These are phyloP conservation scores for Omphalotus guepiniiformis DNA, from an alignment of 768 basidiomycete species.

Conservation along the genomic window DNA sequence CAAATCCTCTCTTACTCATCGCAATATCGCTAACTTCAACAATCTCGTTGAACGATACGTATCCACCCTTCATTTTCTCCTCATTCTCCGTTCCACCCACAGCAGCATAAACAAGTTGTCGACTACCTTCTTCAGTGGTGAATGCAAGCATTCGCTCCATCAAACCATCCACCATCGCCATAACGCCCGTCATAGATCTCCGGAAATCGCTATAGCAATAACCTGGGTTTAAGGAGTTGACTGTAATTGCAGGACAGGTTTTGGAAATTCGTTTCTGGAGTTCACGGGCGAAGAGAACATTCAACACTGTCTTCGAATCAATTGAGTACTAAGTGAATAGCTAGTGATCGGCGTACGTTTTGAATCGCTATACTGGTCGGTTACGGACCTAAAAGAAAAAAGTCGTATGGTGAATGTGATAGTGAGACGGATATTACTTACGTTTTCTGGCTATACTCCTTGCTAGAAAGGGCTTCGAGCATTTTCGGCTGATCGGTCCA, in stretches of 20 bases:
- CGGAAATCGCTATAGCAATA: constrained; percentile 35
- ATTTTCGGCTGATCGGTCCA: constrained; percentile 25
- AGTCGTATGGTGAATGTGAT: not conserved
- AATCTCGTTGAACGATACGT: constrained; percentile 18
- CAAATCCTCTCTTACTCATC: constrained; percentile 26
- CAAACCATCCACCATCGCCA: constrained; percentile 14
- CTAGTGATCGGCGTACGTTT: constrained; percentile 30
- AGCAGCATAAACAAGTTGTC: constrained; percentile 31
- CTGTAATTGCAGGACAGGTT: constrained; percentile 24
- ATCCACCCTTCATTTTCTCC: constrained; percentile 28
- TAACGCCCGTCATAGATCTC: constrained; percentile 18
- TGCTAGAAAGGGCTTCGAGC: constrained; percentile 26
- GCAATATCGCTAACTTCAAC: constrained; percentile 31
- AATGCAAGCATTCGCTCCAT: constrained; percentile 29
- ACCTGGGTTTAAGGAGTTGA: constrained; percentile 38
- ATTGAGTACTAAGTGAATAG: not conserved
- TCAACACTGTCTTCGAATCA: constrained; percentile 29
- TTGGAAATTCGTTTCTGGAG: constrained; percentile 26
- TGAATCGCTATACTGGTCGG: constrained; percentile 25
- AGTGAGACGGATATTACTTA: constrained; percentile 12
- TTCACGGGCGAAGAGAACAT: constrained; percentile 34
- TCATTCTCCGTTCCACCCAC: constrained; percentile 16
- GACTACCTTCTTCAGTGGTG: constrained; percentile 33
- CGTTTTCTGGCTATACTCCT: constrained; percentile 24
- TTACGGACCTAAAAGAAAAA: constrained; percentile 10